phyloP scores from a whole-genome alignment of 2,329 filamentous ascomycete genomes.

The Zelopaecilomyces penicillatus region DNA sequence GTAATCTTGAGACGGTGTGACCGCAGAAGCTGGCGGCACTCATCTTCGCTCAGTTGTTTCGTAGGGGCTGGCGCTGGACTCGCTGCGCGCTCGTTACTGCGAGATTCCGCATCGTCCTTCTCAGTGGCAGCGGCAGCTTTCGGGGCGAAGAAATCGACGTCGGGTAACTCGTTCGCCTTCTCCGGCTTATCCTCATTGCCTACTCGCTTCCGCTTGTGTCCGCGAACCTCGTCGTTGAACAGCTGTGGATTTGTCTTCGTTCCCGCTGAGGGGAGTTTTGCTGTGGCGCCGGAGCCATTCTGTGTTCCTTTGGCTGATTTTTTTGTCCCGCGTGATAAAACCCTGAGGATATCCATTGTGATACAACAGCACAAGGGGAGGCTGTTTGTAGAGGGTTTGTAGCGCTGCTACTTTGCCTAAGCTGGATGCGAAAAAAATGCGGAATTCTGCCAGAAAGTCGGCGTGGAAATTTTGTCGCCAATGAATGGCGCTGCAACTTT shows the following conservation, averaged over 20 bases:
- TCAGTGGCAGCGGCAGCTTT: constrained; percentile 29
- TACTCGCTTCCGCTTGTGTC: constrained; percentile 49
- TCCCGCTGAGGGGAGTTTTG: constrained; percentile 56
- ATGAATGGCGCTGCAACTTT: constrained; percentile 10
- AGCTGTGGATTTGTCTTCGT: constrained; percentile 59
- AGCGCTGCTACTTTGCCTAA: no score
- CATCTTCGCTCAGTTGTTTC: constrained; percentile 51
- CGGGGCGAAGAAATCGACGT: constrained; percentile 53
- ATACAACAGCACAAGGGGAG: background rate
- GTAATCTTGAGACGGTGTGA: constrained; percentile 81
- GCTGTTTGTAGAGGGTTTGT: no score
- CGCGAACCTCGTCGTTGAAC: constrained; percentile 49
- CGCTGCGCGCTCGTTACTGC: constrained; percentile 17
- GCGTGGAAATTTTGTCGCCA: constrained; percentile 12
- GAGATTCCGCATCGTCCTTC: constrained; percentile 13
- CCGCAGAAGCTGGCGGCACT: constrained; percentile 65
- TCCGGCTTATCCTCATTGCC: constrained; percentile 26
- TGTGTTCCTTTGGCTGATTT: constrained; percentile 33
- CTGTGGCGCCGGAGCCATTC: constrained; percentile 20
- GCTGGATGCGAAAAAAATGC: no score
- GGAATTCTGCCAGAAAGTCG: background rate
- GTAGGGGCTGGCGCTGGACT: constrained; percentile 20
- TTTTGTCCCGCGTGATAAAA: constrained; percentile 64
- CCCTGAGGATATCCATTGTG: constrained; percentile 63
- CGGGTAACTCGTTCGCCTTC: constrained; percentile 28